A percentile compares a stretch with the other conserved stretches of the same genome.
These are phyloP conservation scores for Brasenia schreberi DNA, from an alignment of 164 flowering plant genomes.

Conservation along the genomic window DNA sequence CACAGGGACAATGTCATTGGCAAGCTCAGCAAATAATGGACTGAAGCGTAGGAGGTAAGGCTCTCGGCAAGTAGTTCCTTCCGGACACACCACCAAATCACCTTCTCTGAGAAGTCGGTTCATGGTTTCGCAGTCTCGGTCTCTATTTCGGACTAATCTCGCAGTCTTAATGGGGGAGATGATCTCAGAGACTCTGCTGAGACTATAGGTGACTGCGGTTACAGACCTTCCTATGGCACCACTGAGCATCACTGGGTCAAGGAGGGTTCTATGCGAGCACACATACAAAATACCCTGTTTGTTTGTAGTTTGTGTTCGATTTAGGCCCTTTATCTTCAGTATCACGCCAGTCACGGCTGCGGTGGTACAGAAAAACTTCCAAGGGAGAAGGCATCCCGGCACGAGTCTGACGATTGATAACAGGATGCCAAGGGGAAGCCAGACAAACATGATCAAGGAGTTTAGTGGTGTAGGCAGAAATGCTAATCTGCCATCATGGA, in stretches of 20 bases:
- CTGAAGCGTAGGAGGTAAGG: slow-evolving; percentile 79
- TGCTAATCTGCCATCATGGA: slow-evolving; percentile 87
- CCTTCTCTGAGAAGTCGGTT: slow-evolving; percentile 46
- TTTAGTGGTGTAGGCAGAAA: slow-evolving; percentile 71
- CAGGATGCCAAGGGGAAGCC: slow-evolving; percentile 62
- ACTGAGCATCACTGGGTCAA: slow-evolving; percentile 65
- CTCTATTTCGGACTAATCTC: slow-evolving; percentile 52
- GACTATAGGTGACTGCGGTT: slow-evolving; percentile 77
- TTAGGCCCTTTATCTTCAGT: slow-evolving; percentile 19
- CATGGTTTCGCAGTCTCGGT: slow-evolving; percentile 48
- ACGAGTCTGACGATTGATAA: slow-evolving; percentile 44
- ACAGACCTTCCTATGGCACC: slow-evolving; percentile 26
- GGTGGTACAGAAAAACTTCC: slow-evolving; percentile 18
- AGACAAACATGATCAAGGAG: slow-evolving; percentile 58
- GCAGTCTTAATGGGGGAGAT: slow-evolving; percentile 66
- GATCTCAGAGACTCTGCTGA: slow-evolving; percentile 63
- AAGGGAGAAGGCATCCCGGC: slow-evolving; percentile 43
- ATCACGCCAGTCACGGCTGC: slow-evolving; percentile 28
- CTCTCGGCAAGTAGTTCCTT: slow-evolving; percentile 92
- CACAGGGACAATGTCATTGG: slow-evolving; percentile 79
- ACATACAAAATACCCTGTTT: slow-evolving; percentile 53
- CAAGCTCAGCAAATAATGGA: slow-evolving; percentile 64
- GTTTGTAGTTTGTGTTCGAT: slow-evolving; percentile 4
- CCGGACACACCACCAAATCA: slow-evolving; percentile 82
- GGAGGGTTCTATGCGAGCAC: slow-evolving; percentile 63